A percentile compares a stretch with the other conserved stretches of the same genome.
Evolutionary conservation across 371 early-diverging fungal species (phyloP).

Genomic region (Mortierella sp.): DNA sequence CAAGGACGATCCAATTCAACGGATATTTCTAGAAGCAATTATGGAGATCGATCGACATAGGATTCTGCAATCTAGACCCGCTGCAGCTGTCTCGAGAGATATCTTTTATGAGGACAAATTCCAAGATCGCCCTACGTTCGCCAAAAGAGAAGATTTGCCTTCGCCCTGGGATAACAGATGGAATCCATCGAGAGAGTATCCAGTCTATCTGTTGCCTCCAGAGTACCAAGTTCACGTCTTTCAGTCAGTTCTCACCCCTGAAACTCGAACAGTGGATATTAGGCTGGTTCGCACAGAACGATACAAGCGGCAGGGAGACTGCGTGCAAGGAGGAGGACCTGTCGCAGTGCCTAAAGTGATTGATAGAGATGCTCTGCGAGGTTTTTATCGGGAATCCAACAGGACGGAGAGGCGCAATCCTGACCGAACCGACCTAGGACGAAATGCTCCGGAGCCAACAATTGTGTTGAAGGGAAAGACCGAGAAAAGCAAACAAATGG

Average conservation of each 20-base stretch:
- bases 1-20: not conserved
- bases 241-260: slow-evolving; percentile 22
- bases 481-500: not conserved
- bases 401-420: slow-evolving; percentile 6
- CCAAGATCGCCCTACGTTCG: slow-evolving; percentile 9
- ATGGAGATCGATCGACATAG: not conserved
- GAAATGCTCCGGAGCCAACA: not conserved
- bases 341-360: slow-evolving; percentile 31
- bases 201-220: slow-evolving; percentile 26
- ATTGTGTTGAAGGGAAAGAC: not conserved
- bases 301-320: slow-evolving; percentile 35
- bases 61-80: not conserved
- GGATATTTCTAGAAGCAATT: not conserved
- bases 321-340: slow-evolving; percentile 36
- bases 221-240: slow-evolving; percentile 49
- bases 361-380: slow-evolving; percentile 13
- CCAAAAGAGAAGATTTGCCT: slow-evolving; percentile 2
- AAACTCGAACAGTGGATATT: slow-evolving; percentile 27
- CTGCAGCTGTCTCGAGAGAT: slow-evolving; percentile 1
- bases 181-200: slow-evolving; percentile 27
- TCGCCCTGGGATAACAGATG: not conserved
- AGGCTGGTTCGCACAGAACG: slow-evolving; percentile 39
- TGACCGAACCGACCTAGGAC: too few species aligned
- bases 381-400: slow-evolving; percentile 37
- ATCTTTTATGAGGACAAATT: not conserved